phyloP scores from a whole-genome alignment of 2,329 filamentous ascomycete genomes.

The Epichloe amarillans region DNA sequence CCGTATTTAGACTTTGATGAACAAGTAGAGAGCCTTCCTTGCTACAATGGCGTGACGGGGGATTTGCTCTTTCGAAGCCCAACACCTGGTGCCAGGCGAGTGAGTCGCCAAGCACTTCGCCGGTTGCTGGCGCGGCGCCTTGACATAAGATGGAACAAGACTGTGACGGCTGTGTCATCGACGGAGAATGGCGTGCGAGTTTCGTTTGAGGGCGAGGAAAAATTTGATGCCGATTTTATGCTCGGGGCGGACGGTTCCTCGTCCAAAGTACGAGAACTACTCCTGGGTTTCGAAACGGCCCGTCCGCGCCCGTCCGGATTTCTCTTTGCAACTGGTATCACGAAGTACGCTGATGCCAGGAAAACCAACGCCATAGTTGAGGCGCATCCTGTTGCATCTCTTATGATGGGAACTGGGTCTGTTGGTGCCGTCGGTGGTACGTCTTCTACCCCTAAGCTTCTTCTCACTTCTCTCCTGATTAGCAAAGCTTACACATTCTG shows the following conservation, averaged over 20 bases:
- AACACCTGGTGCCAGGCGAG: constrained; percentile 20
- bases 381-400: constrained; percentile 18
- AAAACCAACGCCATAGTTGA: constrained; percentile 15
- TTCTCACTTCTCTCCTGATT: not conserved
- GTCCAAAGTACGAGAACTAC: constrained; percentile 16
- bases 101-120: constrained; percentile 21
- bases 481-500: not conserved
- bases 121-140: constrained; percentile 18
- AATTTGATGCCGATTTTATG: constrained; percentile 9
- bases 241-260: constrained; percentile 22
- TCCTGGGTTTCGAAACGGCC: constrained; percentile 15
- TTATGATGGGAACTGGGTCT: constrained; percentile 17
- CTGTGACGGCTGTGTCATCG: constrained; percentile 6
- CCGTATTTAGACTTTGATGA: constrained; percentile 19
- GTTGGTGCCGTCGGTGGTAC: constrained; percentile 18
- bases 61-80: constrained; percentile 21
- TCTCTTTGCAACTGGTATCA: constrained; percentile 18
- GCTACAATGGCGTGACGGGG: constrained; percentile 24
- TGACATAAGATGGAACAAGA: constrained; percentile 20
- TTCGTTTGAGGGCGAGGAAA: constrained; percentile 12
- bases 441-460: constrained; percentile 1
- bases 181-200: constrained; percentile 9
- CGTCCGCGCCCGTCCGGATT: constrained; percentile 13
- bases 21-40: constrained; percentile 17
- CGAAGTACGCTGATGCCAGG: constrained; percentile 12